phyloP scores from a whole-genome alignment of 306 rosid species.

The Purshia tridentata region DNA sequence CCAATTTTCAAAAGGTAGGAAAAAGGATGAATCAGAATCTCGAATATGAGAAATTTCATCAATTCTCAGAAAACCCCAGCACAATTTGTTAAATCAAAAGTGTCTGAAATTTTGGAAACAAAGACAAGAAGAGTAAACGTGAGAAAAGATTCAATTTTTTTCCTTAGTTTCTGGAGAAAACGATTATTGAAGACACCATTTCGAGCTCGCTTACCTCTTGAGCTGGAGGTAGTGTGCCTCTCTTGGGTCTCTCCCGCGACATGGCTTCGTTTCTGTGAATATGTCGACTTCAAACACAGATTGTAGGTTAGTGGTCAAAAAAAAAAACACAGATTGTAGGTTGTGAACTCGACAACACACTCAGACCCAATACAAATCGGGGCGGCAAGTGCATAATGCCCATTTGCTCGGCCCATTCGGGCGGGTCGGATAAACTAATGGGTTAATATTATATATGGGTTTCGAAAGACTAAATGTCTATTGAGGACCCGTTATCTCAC shows the following conservation, averaged over 20 bases:
- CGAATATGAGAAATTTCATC: neutral
- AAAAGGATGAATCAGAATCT: neutral
- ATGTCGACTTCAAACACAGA: conserved; percentile 11
- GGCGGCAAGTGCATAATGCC: neutral
- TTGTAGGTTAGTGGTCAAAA: too few relatives aligned
- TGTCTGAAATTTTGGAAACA: neutral
- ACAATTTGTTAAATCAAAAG: neutral
- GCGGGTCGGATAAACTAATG: neutral
- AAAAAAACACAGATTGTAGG: conserved; percentile 20
- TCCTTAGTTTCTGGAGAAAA: neutral
- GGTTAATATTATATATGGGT: neutral
- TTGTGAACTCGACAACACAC: neutral
- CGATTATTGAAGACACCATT: neutral
- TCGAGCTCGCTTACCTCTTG: conserved; percentile 50
- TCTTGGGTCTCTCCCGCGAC: conserved; percentile 72
- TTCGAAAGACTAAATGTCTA: neutral
- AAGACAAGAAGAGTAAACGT: neutral
- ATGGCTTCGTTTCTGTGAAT: conserved; percentile 25
- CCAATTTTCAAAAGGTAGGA: neutral
- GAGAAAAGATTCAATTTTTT: neutral
- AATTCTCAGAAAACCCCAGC: neutral
- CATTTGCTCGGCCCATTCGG: neutral
- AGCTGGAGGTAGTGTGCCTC: conserved; percentile 73
- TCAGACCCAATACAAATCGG: neutral
- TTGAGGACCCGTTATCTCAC: neutral